A percentile compares a stretch with the other conserved stretches of the same genome.
Conservation (phyloP, 768 basidiomycete species). For the Suillus hirtellus region DNA sequence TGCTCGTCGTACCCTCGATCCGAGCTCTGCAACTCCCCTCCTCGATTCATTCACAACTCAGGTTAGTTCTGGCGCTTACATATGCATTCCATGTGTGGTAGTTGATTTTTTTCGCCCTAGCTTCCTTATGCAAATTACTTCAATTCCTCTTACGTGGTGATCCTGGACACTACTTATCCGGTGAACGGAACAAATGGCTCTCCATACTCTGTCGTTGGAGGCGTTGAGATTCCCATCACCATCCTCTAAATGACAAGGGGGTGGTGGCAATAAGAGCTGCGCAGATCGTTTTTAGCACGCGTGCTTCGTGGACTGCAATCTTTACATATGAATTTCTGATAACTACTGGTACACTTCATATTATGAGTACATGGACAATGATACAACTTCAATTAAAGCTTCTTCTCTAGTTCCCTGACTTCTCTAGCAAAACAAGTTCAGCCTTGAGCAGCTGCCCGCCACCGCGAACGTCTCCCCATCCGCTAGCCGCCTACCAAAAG, state of each 20-base stretch:
- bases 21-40: constrained; percentile 9
- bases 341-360: background rate
- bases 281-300: background rate
- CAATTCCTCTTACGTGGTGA: constrained; percentile 25
- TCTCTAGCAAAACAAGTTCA: constrained; percentile 18
- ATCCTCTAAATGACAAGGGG: constrained; percentile 5
- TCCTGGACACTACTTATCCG: constrained; percentile 26
- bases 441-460: no score
- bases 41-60: constrained; percentile 19
- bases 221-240: constrained; percentile 17
- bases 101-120: constrained; percentile 18
- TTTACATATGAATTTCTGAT: background rate
- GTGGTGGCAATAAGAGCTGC: background rate
- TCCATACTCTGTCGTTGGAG: constrained; percentile 25
- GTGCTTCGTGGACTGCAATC: background rate
- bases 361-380: background rate
- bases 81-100: background rate
- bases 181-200: constrained; percentile 21
- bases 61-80: constrained; percentile 14
- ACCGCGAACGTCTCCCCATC: no score
- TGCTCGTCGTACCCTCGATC: constrained; percentile 20
- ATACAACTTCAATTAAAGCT: background rate
- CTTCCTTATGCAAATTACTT: constrained; percentile 27
- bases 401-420: constrained; percentile 5
- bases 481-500: background rate